These are phyloP conservation scores for Boletales sp. DNA, from an alignment of 768 basidiomycete genomes.

Conservation along the genomic window DNA sequence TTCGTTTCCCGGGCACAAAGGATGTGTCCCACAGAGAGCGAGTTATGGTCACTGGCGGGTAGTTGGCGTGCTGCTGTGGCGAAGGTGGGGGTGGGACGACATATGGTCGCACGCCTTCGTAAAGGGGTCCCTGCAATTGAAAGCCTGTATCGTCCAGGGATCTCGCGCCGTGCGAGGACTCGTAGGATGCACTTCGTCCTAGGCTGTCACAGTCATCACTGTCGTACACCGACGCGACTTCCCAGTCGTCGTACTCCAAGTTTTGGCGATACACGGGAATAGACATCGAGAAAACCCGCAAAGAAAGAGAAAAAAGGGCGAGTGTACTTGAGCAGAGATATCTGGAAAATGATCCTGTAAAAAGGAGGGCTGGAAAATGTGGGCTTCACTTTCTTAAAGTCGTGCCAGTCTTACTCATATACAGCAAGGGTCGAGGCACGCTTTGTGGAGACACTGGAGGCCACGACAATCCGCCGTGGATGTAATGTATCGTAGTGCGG, in stretches of 20 bases:
- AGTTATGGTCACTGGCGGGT: not conserved
- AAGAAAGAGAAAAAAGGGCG: not conserved
- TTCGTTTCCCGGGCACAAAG: slow-evolving; percentile 7
- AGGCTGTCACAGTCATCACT: slow-evolving; percentile 28
- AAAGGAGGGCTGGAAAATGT: not conserved
- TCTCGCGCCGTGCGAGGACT: slow-evolving; percentile 6
- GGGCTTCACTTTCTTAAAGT: slow-evolving; percentile 2
- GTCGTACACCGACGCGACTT: slow-evolving; percentile 26
- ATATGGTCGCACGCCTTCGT: slow-evolving; percentile 13
- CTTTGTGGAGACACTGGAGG: slow-evolving; percentile 18
- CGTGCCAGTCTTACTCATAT: slow-evolving; percentile 16
- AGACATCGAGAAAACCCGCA: slow-evolving; percentile 11
- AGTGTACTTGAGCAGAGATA: not conserved
- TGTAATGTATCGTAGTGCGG: slow-evolving; percentile 11
- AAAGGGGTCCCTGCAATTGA: slow-evolving; percentile 1
- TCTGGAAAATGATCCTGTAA: not conserved
- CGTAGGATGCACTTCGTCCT: slow-evolving; percentile 18
- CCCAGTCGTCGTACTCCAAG: slow-evolving; percentile 22
- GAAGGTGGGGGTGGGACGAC: slow-evolving; percentile 7
- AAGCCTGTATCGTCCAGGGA: slow-evolving; percentile 8
- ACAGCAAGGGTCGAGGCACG: slow-evolving; percentile 24
- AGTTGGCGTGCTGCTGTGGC: slow-evolving; percentile 10
- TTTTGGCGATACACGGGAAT: slow-evolving; percentile 29
- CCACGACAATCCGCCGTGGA: slow-evolving; percentile 22
- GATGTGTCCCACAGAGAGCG: slow-evolving; percentile 12